Base-by-base conservation (phyloP, 2,329 filamentous ascomycete species). In the Coniochaeta hoffmannii region DNA sequence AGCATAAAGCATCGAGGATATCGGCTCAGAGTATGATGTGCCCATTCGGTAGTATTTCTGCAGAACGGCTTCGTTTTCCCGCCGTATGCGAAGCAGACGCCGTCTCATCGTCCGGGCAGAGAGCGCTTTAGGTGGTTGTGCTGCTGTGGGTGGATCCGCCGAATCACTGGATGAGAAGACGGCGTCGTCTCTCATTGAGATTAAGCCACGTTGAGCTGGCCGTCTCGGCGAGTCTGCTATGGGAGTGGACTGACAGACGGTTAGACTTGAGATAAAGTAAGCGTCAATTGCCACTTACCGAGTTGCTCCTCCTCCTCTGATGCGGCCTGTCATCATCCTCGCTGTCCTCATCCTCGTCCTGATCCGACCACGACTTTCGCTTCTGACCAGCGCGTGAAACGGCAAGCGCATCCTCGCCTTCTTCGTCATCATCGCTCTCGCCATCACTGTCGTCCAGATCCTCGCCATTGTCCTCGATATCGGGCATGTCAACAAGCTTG, bases 1-100 rank as follows among this genome's bases (percentile, higher is more conserved):
- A 0, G 91, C 95, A 71, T 97, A 99, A 66, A 97, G 83, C 74
- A 97, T 87, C 0, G 92, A 96, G 0, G 92, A 94, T 55, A 97
- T 89, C 1, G 94, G 94, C 68, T 99, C 94, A 0, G 93, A 93
- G 67, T 96, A 97, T 1, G 91, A 96, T 2, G 89, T 87, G 38
- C 94, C 94, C 30, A 90, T 80, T 28, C 85, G 81, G 73, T 97
- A 97, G 72, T 99, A 97, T 59, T 83, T 80, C 52, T 88, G 83
- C 35, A 97, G 76, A 1, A 92, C 78, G 0, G 73, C 71, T 69
- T 96, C 89, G 61, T 97, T 86, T 63, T 92, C 87, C 58, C 83
- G 78, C 55, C 89, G 86, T 62, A 97, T 76, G 57, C 84, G 85
- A 35, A 95, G 71, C 4, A 97, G 77, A 50, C 87, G 86, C 61